Evolutionary conservation across 2,329 filamentous ascomycete genomes (phyloP), one percentile per base, ranked within the genome.

Genomic region (Scedosporium aurantiacum): DNA sequence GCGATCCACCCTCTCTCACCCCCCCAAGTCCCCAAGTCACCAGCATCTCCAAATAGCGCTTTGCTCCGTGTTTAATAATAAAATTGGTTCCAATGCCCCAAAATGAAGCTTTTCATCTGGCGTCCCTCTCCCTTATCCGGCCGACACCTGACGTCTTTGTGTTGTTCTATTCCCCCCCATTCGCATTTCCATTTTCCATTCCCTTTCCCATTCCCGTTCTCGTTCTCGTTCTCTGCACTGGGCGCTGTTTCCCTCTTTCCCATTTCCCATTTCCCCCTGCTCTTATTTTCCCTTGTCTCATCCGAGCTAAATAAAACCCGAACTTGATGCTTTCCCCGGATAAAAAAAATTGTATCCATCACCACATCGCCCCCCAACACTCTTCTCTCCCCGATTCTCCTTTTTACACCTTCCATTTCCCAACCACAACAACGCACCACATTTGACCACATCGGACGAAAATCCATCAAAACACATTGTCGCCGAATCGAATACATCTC

Each of bases 401-500:
- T 28, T 43, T 58, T 57, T 59, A 43, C 57, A 54, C 23, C 7
- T 40, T 43, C 45, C 55, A 32, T 57, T 61, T 61, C 60, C 23
- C 16, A 32, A 58, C 55, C 45, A 62, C 60, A 68, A 68, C 68
- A 68, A 67, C 67, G 66, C 61, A 58, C 61, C 64, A 63, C 63
- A 62, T 62, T 66, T 66, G 65, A 62, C 63, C 58, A 71, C 68
- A 71, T 70, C 67, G 71, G 55, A 64, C 58, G 62, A 61, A 66
- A 67, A 66, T 69, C 65, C 77, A 79, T 80, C 76, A 70, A 74
- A 73, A 70, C 67, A 66, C 71, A 71, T 71, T 67, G 61, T 70
- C 70, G 65, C 66, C 60, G 61, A 66, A 67, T 67, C 69, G 62
- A 64, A 69, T 66, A 64, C 71, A 75, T 75, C 72, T 62, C 64